A percentile compares a stretch with the other conserved stretches of the same genome.
Evolutionary conservation across 1,284 basidiomycete genomes (phyloP).

Genomic region (Singerocomus inundabilis): DNA sequence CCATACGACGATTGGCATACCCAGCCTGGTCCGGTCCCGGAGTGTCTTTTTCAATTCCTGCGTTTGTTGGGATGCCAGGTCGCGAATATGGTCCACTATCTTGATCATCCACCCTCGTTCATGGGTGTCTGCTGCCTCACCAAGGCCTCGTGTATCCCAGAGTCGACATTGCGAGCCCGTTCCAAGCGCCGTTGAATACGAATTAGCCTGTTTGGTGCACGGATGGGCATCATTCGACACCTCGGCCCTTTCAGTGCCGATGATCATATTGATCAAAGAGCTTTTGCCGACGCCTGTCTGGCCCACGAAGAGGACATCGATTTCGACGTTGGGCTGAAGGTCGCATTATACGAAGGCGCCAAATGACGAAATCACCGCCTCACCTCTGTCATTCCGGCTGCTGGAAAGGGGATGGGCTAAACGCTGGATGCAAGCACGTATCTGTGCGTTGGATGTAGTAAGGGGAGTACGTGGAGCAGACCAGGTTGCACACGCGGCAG

Average conservation of each 20-base stretch:
- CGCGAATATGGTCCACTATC: conserved; percentile 14
- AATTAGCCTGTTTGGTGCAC: conserved; percentile 18
- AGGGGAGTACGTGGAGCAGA: conserved; percentile 1
- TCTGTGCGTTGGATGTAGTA: conserved; percentile 4
- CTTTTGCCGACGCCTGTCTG: conserved; percentile 30
- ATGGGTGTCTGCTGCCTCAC: conserved; percentile 19
- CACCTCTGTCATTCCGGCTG: conserved; percentile 20
- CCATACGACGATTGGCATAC: conserved; percentile 25
- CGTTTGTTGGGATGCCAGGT: conserved; percentile 12
- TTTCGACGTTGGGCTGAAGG: conserved; percentile 9
- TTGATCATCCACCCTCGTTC: conserved; percentile 6
- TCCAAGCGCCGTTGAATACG: conserved; percentile 11
- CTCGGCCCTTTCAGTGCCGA: conserved; percentile 7
- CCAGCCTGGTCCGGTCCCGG: conserved; percentile 7
- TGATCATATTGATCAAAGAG: conserved; percentile 28
- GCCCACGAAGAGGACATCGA: conserved; percentile 26
- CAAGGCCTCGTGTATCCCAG: conserved; percentile 30
- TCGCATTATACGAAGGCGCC: conserved; percentile 3
- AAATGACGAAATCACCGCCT: conserved; percentile 3
- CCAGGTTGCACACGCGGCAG: conserved; percentile 23
- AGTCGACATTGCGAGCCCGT: conserved; percentile 13
- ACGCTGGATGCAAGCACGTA: neutral
- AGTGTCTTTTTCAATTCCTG: conserved; percentile 22
- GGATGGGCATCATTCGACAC: conserved; percentile 20
- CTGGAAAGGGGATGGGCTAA: neutral